These are phyloP conservation scores for Rhizopogon roseolus DNA, from an alignment of 768 basidiomycete genomes.

Conservation along the genomic window DNA sequence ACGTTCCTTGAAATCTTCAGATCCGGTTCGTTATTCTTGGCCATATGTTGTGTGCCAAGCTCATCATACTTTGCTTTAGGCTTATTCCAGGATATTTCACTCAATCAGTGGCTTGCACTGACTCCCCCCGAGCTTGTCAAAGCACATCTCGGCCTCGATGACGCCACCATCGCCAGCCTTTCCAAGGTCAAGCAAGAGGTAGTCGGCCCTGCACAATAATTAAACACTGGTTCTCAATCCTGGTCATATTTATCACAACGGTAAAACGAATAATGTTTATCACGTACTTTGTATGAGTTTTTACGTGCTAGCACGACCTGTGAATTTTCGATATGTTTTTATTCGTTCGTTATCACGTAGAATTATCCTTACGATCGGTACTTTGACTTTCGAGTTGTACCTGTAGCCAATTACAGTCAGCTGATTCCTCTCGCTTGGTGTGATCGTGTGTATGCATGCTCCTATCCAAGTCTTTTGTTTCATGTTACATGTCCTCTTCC, in stretches of 20 bases:
- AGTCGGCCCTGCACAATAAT: slow-evolving; percentile 26
- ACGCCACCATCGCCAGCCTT: slow-evolving; percentile 43
- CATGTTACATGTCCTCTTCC: too few relatives aligned
- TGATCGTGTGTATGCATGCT: too few relatives aligned
- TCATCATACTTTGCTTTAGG: slow-evolving; percentile 21
- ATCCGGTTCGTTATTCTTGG: slow-evolving; percentile 32
- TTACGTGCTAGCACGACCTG: not conserved
- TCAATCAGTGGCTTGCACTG: slow-evolving; percentile 60
- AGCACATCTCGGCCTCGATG: slow-evolving; percentile 53
- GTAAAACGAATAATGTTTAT: not conserved
- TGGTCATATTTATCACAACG: not conserved
- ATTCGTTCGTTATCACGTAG: slow-evolving; percentile 3
- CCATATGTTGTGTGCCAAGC: not conserved
- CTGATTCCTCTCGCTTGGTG: too few relatives aligned
- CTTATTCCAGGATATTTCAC: slow-evolving; percentile 50
- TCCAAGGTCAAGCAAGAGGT: slow-evolving; percentile 48
- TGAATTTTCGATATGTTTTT: not conserved
- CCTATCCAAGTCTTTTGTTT: too few relatives aligned
- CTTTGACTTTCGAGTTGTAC: not conserved
- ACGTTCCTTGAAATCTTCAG: slow-evolving; percentile 61
- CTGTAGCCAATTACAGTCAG: not conserved
- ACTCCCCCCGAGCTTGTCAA: slow-evolving; percentile 56
- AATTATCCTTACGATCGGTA: not conserved
- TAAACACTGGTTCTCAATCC: not conserved
- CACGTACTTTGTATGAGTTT: slow-evolving; percentile 12